Percentiles rank a stretch among this genome's conserved stretches.
Conservation (phyloP, 768 basidiomycete genomes). For the Leucocoprinus sp. region DNA sequence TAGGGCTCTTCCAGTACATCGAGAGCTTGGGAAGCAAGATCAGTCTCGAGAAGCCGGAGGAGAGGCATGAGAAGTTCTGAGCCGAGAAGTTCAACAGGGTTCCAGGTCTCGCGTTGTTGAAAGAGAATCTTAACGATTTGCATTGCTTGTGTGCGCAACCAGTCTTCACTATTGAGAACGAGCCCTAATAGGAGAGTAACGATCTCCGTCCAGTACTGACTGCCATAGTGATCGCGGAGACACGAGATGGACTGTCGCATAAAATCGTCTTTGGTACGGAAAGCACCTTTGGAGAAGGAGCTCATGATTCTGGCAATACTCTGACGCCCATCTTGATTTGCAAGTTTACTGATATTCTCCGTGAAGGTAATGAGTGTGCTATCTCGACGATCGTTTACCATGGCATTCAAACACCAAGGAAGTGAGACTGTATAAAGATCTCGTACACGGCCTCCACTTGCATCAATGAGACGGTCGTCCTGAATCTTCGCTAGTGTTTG, state of each 20-base stretch:
- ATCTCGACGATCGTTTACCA: conserved; percentile 49
- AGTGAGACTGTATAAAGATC: conserved; percentile 74
- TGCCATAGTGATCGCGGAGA: conserved; percentile 78
- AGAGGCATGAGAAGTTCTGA: conserved; percentile 89
- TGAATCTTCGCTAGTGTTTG: conserved; percentile 51
- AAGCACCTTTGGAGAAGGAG: conserved; percentile 79
- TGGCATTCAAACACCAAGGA: conserved; percentile 85
- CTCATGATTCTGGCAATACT: conserved; percentile 84
- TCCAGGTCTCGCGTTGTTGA: conserved; percentile 74
- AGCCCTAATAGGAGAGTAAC: conserved; percentile 82
- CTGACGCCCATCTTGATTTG: conserved; percentile 61
- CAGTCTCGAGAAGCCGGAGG: conserved; percentile 79
- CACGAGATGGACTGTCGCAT: conserved; percentile 81
- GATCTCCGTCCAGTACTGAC: conserved; percentile 69
- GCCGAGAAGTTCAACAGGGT: conserved; percentile 64
- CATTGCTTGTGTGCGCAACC: conserved; percentile 78
- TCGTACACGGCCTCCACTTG: conserved; percentile 62
- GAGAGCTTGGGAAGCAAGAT: conserved; percentile 75
- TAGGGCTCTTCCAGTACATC: conserved; percentile 92
- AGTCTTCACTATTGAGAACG: conserved; percentile 72
- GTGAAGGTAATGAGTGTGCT: conserved; percentile 62
- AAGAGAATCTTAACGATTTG: conserved; percentile 85
- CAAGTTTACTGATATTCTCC: conserved; percentile 61
- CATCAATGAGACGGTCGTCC: conserved; percentile 62
- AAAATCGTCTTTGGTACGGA: conserved; percentile 91